A percentile compares a stretch with the other conserved stretches of the same genome.
phyloP scores from a whole-genome alignment of 1,139 yeast genomes.

The Taphrina wiesneri region DNA sequence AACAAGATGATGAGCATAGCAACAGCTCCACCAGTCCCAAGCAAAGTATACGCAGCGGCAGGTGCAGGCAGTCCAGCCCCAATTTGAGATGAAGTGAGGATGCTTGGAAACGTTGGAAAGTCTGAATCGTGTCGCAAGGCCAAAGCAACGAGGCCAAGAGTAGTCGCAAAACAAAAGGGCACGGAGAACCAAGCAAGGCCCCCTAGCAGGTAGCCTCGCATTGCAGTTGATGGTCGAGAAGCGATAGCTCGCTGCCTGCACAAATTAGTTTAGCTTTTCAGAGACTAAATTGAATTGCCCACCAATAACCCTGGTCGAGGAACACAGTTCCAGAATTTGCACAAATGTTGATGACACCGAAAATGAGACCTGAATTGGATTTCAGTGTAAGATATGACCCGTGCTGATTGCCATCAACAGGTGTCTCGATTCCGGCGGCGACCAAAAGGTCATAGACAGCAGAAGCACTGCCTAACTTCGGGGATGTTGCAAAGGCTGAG shows the following conservation, averaged over 20 bases:
- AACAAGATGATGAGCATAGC: conserved; percentile 53
- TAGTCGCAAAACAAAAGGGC: conserved; percentile 50
- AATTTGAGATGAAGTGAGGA: conserved; percentile 41
- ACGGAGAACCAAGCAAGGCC: conserved; percentile 51
- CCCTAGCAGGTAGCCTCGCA: conserved; percentile 49
- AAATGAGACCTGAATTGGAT: conserved; percentile 51
- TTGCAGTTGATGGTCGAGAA: conserved; percentile 47
- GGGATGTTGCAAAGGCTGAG: conserved; percentile 48
- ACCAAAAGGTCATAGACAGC: conserved; percentile 53
- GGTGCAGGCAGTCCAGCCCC: conserved; percentile 52
- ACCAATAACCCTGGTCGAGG: conserved; percentile 57
- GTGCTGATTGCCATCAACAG: conserved; percentile 51
- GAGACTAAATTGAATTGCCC: background rate
- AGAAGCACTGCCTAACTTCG: conserved; percentile 53
- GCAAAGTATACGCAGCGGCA: conserved; percentile 50
- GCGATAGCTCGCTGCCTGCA: conserved; percentile 50
- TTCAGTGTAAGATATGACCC: conserved; percentile 55
- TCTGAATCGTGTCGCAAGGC: conserved; percentile 46
- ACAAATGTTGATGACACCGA: conserved; percentile 43
- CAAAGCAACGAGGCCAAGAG: conserved; percentile 49
- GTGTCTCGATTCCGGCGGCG: conserved; percentile 45
- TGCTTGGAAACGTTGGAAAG: conserved; percentile 47
- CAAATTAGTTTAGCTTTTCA: background rate
- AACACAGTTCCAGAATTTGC: conserved; percentile 40
- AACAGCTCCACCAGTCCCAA: conserved; percentile 53